phyloP scores from a whole-genome alignment of 1,284 basidiomycete genomes.

The Porodaedalea pini region DNA sequence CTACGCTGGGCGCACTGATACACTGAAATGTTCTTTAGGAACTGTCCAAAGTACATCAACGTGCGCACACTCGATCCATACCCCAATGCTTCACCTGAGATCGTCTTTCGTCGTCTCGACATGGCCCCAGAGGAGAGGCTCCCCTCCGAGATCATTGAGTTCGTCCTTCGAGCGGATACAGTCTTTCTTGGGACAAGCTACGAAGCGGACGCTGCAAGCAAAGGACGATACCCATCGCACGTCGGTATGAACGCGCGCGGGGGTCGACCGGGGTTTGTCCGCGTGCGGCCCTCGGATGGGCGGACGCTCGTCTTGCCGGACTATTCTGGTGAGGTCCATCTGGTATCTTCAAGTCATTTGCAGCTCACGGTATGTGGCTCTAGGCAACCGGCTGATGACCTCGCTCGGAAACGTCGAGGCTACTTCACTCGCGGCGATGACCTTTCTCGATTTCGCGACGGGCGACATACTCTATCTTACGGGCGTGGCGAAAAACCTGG shows the following conservation, averaged over 20 bases:
- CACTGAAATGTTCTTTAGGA: conserved; percentile 34
- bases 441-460: conserved; percentile 50
- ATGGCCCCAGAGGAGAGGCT: conserved; percentile 40
- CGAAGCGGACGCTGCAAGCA: conserved; percentile 36
- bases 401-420: conserved; percentile 63
- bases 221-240: conserved; percentile 46
- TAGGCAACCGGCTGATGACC: conserved; percentile 58
- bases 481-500: conserved; percentile 48
- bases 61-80: conserved; percentile 45
- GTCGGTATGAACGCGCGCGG: conserved; percentile 64
- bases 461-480: conserved; percentile 62
- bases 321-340: conserved; percentile 46
- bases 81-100: conserved; percentile 35
- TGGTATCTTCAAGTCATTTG: background rate
- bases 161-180: conserved; percentile 50
- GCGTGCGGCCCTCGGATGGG: conserved; percentile 50
- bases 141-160: conserved; percentile 43
- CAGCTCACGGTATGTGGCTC: background rate
- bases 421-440: conserved; percentile 51
- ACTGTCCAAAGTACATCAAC: conserved; percentile 68
- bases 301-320: conserved; percentile 58
- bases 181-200: conserved; percentile 55
- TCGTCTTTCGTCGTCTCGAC: conserved; percentile 35
- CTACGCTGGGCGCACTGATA: background rate
- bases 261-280: conserved; percentile 56